These are phyloP conservation scores for Corymbia calophylla DNA, from an alignment of 441 rosid genomes.

Conservation along the genomic window DNA sequence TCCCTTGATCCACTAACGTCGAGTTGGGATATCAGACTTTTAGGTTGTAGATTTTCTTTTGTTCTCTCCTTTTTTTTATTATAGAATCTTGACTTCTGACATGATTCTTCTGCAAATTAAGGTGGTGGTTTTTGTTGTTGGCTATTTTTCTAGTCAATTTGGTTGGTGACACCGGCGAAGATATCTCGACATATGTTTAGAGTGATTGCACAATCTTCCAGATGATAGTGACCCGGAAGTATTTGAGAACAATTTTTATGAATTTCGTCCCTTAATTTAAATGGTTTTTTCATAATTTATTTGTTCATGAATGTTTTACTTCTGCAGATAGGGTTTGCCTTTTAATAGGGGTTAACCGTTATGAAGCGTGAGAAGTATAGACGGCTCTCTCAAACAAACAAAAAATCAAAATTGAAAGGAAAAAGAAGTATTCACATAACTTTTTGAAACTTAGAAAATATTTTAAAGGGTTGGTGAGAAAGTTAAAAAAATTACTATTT, in stretches of 20 bases:
- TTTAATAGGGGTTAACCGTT: not conserved
- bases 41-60: not conserved
- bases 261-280: not conserved
- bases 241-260: not conserved
- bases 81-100: not conserved
- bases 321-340: not conserved
- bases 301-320: not conserved
- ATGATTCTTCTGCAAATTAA: not conserved
- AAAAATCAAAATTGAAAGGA: not conserved
- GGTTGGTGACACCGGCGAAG: not conserved
- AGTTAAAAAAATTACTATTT: not conserved
- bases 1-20: not conserved
- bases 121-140: not conserved
- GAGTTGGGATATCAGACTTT: not conserved
- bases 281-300: not conserved
- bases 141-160: not conserved
- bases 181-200: not conserved
- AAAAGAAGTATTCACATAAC: too few relatives aligned
- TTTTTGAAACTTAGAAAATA: too few relatives aligned
- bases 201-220: not conserved
- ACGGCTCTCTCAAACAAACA: not conserved
- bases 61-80: not conserved
- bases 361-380: not conserved
- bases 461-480: not conserved
- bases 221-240: not conserved